Conservation (phyloP, 129 eudicot genomes). For the Gnaphalium uliginosum region DNA sequence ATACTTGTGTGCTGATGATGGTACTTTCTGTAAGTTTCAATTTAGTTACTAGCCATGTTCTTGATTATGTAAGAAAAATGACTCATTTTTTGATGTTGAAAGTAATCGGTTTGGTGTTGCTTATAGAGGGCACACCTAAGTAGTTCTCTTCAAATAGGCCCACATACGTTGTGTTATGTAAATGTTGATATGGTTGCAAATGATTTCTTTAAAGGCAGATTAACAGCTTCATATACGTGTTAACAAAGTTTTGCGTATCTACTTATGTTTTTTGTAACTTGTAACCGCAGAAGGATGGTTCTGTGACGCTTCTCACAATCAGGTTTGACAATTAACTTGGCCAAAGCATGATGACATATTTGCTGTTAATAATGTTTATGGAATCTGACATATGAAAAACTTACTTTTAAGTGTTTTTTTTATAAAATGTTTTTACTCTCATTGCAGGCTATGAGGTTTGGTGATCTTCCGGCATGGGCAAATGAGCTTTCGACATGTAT, state of each 20-base stretch:
- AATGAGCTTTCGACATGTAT: slow-evolving; percentile 56
- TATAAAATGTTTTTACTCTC: slow-evolving; percentile 2
- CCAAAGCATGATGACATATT: not conserved
- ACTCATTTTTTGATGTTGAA: slow-evolving; percentile 11
- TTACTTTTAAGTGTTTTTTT: not conserved
- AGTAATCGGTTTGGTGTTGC: not conserved
- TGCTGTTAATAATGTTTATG: not conserved
- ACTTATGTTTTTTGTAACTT: slow-evolving; percentile 3
- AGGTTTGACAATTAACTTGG: slow-evolving; percentile 45
- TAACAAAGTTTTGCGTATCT: not conserved
- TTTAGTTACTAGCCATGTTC: slow-evolving; percentile 12
- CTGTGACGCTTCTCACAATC: slow-evolving; percentile 68
- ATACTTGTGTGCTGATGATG: not conserved
- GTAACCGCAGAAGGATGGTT: slow-evolving; percentile 91
- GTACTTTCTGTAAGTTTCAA: not conserved
- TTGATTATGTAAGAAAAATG: not conserved
- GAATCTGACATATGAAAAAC: not conserved
- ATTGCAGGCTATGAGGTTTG: slow-evolving; percentile 97
- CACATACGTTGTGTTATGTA: not conserved
- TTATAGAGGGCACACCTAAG: slow-evolving; percentile 1
- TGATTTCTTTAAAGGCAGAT: not conserved
- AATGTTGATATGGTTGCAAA: not conserved
- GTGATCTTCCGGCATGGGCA: slow-evolving; percentile 94
- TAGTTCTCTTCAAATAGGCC: slow-evolving; percentile 3
- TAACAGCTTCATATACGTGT: not conserved